Percentiles rank a stretch among this genome's conserved stretches.
These are phyloP conservation scores for Mycena sanguinolenta DNA, from an alignment of 768 basidiomycete species.

Conservation along the genomic window DNA sequence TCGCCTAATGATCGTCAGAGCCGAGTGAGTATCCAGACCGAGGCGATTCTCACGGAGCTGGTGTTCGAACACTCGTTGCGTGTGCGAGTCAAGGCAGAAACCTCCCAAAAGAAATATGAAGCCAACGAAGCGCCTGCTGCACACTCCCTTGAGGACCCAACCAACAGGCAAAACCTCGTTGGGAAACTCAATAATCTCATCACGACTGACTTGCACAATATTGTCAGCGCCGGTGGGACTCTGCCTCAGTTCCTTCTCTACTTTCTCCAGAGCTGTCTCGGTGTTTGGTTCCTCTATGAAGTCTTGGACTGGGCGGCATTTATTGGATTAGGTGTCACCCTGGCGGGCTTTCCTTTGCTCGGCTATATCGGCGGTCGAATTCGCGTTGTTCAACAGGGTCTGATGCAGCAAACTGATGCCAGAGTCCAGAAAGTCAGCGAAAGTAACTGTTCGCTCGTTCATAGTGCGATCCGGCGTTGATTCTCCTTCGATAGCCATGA, in stretches of 20 bases:
- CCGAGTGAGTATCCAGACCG: conserved; percentile 60
- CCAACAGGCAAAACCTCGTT: conserved; percentile 57
- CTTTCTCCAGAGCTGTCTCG: conserved; percentile 51
- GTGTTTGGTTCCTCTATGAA: conserved; percentile 57
- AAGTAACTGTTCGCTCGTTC: conserved; percentile 51
- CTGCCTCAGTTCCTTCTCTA: conserved; percentile 31
- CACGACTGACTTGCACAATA: conserved; percentile 68
- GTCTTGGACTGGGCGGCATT: conserved; percentile 71
- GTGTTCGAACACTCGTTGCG: conserved; percentile 65
- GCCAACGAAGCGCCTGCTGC: conserved; percentile 24
- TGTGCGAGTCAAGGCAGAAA: conserved; percentile 69
- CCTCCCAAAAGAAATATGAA: conserved; percentile 28
- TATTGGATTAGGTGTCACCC: conserved; percentile 65
- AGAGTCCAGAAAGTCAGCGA: conserved; percentile 74
- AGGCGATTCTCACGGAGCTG: conserved; percentile 59
- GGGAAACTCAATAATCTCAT: conserved; percentile 85
- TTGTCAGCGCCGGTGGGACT: conserved; percentile 53
- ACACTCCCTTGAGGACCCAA: no score
- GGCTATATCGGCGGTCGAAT: conserved; percentile 64
- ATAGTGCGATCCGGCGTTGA: conserved; percentile 11
- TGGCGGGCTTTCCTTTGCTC: conserved; percentile 71
- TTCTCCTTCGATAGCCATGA: conserved; percentile 58
- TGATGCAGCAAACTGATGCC: conserved; percentile 71
- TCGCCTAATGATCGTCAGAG: conserved; percentile 49
- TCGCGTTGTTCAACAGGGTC: conserved; percentile 59